Evolutionary conservation across 352 stramenopile genomes (phyloP), one percentile per base, ranked within the genome.

Genomic region (Aphanomyces cochlioides): DNA sequence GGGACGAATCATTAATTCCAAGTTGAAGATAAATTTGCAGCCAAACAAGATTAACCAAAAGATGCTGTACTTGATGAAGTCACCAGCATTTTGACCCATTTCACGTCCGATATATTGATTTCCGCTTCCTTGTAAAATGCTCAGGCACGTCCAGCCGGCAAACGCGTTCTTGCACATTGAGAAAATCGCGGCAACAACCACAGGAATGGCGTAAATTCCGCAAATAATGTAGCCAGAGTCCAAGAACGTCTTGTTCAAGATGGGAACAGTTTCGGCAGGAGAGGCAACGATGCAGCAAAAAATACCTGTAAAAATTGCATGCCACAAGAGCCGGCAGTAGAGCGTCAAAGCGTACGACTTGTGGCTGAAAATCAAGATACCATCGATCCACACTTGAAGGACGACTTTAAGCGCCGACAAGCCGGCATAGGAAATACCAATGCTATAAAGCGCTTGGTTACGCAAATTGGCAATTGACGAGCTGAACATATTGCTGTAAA

Each of bases 1-100:
- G n/a, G 85, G 85, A 38, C 82, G 83, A 48, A 95, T 85, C 87
- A 95, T 95, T 47, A 93, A 80, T 63, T 93, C 83, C 41, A 92
- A 56, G 8, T 79, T 83, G 45, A 95, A 93, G 10, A 90, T 63
- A 56, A 95, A 90, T 70, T 95, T 95, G 72, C 83, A 78, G 17
- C 80, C 73, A 39, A 90, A 90, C 50, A 95, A 89, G 10, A 87
- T 64, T 10, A 77, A 78, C 87, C 87, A 95, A 21, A 85, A 91
- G 13, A 85, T 48, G 7, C 73, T 74, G 71, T 95, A 95, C 53
- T 79, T 69, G 21, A 77, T 70, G 66, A 90, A 92, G 7, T 81
- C 67, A 21, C 72, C 73, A 80, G 81, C 90, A 1, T 80, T 80
- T 56, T 94, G 87, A 1, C 76, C 75, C 85, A 93, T 95, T 66